Evolutionary conservation across 2,329 filamentous ascomycete genomes (phyloP).

Genomic region (Chrysoporthe cubensis): DNA sequence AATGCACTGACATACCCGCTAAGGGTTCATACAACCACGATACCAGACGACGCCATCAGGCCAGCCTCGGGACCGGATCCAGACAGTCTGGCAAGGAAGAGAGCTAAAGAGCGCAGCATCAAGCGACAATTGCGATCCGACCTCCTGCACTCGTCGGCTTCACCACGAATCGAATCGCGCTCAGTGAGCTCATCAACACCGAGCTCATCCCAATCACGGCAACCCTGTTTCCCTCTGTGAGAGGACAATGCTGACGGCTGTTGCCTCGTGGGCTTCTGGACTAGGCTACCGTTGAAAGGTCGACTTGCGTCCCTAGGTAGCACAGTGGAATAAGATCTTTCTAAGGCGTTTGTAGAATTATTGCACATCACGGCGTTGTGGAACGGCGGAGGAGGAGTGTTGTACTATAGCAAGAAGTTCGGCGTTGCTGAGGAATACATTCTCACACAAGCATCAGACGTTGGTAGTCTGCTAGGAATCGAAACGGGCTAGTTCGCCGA

Average conservation of each 20-base stretch:
- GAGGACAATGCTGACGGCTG: neutral
- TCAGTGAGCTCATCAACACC: constrained; percentile 42
- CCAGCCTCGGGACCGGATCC: constrained; percentile 49
- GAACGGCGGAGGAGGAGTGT: neutral
- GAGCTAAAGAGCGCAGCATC: constrained; percentile 39
- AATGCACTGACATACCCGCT: neutral
- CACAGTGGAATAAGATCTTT: neutral
- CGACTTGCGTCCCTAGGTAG: neutral
- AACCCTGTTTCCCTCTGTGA: constrained; percentile 9
- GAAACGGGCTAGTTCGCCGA: neutral
- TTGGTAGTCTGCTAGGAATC: neutral
- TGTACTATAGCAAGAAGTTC: neutral
- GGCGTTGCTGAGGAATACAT: neutral
- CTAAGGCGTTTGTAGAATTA: neutral
- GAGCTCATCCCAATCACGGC: constrained; percentile 28
- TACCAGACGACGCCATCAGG: constrained; percentile 51
- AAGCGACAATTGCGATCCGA: constrained; percentile 23
- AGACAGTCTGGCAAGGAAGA: constrained; percentile 47
- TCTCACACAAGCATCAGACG: neutral
- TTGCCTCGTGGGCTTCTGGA: neutral
- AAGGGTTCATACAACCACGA: constrained; percentile 45
- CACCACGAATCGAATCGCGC: constrained; percentile 38
- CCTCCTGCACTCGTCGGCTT: constrained; percentile 33
- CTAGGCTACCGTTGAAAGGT: neutral
- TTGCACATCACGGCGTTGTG: neutral